These are phyloP conservation scores for Pezicula carpinea DNA, from an alignment of 2,329 filamentous ascomycete species.

Conservation along the genomic window DNA sequence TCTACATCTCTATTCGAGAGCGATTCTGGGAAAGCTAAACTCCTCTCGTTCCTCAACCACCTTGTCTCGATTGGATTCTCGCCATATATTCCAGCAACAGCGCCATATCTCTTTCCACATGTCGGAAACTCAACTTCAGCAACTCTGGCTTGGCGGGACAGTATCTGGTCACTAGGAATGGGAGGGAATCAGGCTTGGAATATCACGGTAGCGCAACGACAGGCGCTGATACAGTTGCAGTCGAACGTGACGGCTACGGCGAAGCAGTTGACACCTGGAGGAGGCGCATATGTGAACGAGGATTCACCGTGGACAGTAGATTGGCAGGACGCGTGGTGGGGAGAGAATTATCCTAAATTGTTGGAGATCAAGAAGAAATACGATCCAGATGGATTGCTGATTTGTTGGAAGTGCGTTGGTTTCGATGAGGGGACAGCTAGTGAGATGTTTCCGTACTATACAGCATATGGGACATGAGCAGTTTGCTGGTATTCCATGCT, in stretches of 20 bases:
- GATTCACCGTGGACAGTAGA: constrained; percentile 10
- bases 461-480: neutral
- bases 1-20: constrained; percentile 8
- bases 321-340: constrained; percentile 15
- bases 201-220: constrained; percentile 3
- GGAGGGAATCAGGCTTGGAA: constrained; percentile 6
- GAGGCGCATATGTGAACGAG: constrained; percentile 17
- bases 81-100: constrained; percentile 11
- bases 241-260: constrained; percentile 1
- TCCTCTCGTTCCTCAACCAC: constrained; percentile 7
- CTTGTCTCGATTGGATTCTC: constrained; percentile 6
- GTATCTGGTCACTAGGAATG: constrained; percentile 10
- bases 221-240: neutral
- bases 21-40: constrained; percentile 2
- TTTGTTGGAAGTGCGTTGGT: constrained; percentile 6
- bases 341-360: constrained; percentile 13
- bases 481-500: no score
- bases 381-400: constrained; percentile 9
- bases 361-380: constrained; percentile 16
- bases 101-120: constrained; percentile 11
- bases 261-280: constrained; percentile 6
- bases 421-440: constrained; percentile 8
- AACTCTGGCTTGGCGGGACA: constrained; percentile 10
- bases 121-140: constrained; percentile 12
- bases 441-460: constrained; percentile 8